Conservation (phyloP, 1,284 basidiomycete species). For the Caloboletus inedulis region DNA sequence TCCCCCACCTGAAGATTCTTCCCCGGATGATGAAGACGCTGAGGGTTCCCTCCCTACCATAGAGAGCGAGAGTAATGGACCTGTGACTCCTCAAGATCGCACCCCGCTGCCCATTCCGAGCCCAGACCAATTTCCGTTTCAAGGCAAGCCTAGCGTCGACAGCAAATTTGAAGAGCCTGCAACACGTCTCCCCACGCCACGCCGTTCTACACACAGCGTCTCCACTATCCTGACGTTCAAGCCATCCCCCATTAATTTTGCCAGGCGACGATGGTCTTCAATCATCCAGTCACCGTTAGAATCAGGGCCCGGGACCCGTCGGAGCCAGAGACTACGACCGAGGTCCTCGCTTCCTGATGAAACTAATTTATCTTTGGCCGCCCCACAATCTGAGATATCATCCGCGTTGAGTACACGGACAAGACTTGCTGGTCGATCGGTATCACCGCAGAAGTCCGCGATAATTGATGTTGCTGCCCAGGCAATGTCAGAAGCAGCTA, state of each 20-base stretch:
- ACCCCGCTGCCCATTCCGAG: conserved; percentile 35
- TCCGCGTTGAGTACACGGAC: conserved; percentile 33
- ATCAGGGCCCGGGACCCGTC: conserved; percentile 28
- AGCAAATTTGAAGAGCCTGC: conserved; percentile 24
- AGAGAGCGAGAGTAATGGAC: conserved; percentile 46
- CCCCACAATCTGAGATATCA: conserved; percentile 30
- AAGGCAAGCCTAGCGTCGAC: conserved; percentile 15
- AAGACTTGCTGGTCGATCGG: conserved; percentile 33
- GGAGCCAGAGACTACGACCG: conserved; percentile 36
- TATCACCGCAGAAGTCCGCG: conserved; percentile 34
- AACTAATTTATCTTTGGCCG: conserved; percentile 31
- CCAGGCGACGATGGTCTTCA: conserved; percentile 51
- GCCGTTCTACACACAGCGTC: conserved; percentile 16
- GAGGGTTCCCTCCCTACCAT: conserved; percentile 42
- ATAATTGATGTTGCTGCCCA: conserved; percentile 21
- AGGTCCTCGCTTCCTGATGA: conserved; percentile 31
- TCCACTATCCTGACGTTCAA: conserved; percentile 40
- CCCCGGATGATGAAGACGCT: conserved; percentile 34
- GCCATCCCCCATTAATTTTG: conserved; percentile 53
- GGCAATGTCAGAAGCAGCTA: conserved; percentile 28
- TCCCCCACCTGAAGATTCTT: conserved; percentile 27
- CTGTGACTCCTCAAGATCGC: conserved; percentile 48
- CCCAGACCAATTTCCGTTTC: conserved; percentile 30
- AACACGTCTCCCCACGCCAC: conserved; percentile 25
- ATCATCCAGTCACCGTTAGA: conserved; percentile 32